These are phyloP conservation scores for Phialophora macrospora DNA, from an alignment of 2,329 filamentous ascomycete genomes.

Conservation along the genomic window DNA sequence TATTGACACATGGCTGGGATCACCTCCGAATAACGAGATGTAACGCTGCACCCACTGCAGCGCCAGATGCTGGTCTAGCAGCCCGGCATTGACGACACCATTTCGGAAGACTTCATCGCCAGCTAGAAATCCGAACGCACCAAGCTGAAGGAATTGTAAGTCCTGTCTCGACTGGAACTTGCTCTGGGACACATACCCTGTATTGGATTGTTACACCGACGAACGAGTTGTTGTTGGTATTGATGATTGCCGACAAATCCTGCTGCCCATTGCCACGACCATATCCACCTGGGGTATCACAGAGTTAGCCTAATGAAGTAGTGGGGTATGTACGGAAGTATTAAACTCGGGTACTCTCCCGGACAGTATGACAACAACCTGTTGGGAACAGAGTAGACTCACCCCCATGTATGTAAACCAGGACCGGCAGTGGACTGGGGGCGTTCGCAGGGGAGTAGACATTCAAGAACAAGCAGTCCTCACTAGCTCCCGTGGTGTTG, in stretches of 20 bases:
- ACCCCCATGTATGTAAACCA: slow-evolving; percentile 49
- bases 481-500: slow-evolving; percentile 39
- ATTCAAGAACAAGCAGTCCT: slow-evolving; percentile 52
- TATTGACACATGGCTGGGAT: slow-evolving; percentile 56
- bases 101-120: slow-evolving; percentile 60
- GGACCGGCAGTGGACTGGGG: slow-evolving; percentile 42
- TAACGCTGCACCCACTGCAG: slow-evolving; percentile 67
- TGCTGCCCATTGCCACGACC: slow-evolving; percentile 42
- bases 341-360: background rate
- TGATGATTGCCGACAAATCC: slow-evolving; percentile 51
- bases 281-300: slow-evolving; percentile 40
- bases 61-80: slow-evolving; percentile 66
- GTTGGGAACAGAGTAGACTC: background rate
- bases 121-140: slow-evolving; percentile 56
- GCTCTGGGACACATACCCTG: slow-evolving; percentile 45
- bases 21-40: slow-evolving; percentile 61
- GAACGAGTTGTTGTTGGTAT: slow-evolving; percentile 56
- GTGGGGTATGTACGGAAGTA: background rate
- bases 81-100: slow-evolving; percentile 66
- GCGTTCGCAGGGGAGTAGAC: slow-evolving; percentile 47
- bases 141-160: slow-evolving; percentile 43
- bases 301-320: background rate
- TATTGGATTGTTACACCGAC: slow-evolving; percentile 58
- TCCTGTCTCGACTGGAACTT: background rate
- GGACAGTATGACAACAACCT: background rate